phyloP scores from a whole-genome alignment of 2,329 filamentous ascomycete species.

The Diaporthe vaccinii region DNA sequence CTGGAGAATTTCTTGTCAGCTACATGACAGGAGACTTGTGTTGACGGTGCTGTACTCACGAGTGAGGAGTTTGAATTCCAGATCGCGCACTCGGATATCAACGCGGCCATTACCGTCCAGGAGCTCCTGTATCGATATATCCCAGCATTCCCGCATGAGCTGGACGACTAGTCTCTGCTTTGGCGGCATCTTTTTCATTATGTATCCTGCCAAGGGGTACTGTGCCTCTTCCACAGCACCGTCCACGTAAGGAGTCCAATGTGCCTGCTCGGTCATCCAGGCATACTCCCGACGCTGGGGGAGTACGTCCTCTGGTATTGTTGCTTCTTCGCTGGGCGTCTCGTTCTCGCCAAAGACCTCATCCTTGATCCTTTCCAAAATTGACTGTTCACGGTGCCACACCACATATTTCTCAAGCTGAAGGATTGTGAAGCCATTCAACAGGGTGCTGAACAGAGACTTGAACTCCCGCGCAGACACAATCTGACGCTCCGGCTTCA shows the following conservation, averaged over 20 bases:
- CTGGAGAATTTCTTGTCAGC: slow-evolving; percentile 43
- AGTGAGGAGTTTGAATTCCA: slow-evolving; percentile 60
- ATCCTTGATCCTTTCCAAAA: slow-evolving; percentile 44
- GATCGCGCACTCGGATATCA: slow-evolving; percentile 54
- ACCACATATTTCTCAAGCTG: slow-evolving; percentile 61
- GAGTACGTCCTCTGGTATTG: neutral
- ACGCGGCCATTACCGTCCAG: slow-evolving; percentile 57
- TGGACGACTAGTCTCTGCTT: slow-evolving; percentile 59
- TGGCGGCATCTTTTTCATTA: slow-evolving; percentile 45
- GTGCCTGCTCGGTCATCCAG: slow-evolving; percentile 58
- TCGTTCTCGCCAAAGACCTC: slow-evolving; percentile 7
- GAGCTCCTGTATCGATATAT: slow-evolving; percentile 61
- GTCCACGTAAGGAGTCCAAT: slow-evolving; percentile 57
- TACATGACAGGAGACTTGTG: neutral
- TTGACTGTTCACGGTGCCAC: slow-evolving; percentile 32
- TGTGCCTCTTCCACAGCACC: slow-evolving; percentile 42
- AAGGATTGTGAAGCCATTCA: slow-evolving; percentile 59
- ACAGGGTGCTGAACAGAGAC: slow-evolving; percentile 54
- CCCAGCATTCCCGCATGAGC: slow-evolving; percentile 65
- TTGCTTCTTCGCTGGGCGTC: neutral
- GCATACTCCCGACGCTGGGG: slow-evolving; percentile 32
- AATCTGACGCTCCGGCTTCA: slow-evolving; percentile 59
- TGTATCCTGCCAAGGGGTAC: slow-evolving; percentile 48
- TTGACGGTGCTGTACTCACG: slow-evolving; percentile 53
- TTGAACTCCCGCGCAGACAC: slow-evolving; percentile 58